Conservation (phyloP, 345 rosid genomes). For the Durio zibethinus region DNA sequence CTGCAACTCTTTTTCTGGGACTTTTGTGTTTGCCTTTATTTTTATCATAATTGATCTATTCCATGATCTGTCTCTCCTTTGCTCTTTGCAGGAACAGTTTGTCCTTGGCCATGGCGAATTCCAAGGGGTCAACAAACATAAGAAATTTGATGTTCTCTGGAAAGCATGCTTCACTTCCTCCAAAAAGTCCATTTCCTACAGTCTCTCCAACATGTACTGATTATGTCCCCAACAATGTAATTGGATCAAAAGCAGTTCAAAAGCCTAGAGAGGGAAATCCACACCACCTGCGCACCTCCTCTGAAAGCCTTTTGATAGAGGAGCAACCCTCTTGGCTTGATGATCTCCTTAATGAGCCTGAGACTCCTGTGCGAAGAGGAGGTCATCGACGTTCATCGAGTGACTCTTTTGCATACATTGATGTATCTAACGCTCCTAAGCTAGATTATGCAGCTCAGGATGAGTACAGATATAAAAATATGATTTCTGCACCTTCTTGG, state of each 20-base stretch:
- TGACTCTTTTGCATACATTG: slow-evolving; percentile 88
- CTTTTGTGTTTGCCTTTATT: background rate
- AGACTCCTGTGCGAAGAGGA: slow-evolving; percentile 80
- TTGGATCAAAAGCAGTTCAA: slow-evolving; percentile 65
- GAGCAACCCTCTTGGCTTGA: slow-evolving; percentile 99
- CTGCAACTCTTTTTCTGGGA: background rate
- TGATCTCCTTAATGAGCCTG: slow-evolving; percentile 97
- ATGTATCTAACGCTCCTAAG: slow-evolving; percentile 54
- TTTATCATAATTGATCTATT: background rate
- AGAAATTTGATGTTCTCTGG: slow-evolving; percentile 67
- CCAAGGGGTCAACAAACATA: slow-evolving; percentile 69
- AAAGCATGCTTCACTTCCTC: slow-evolving; percentile 87
- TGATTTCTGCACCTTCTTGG: slow-evolving; percentile 47
- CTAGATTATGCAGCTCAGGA: slow-evolving; percentile 61
- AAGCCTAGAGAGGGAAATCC: slow-evolving; percentile 57
- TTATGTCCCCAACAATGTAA: slow-evolving; percentile 46
- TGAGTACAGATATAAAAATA: slow-evolving; percentile 46
- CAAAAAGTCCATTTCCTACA: slow-evolving; percentile 82
- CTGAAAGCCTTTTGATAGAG: slow-evolving; percentile 75
- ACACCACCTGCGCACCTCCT: slow-evolving; percentile 87
- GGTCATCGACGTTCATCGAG: slow-evolving; percentile 98
- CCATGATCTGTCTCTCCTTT: slow-evolving; percentile 5
- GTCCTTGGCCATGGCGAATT: slow-evolving; percentile 56
- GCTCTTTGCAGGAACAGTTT: slow-evolving; percentile 32
- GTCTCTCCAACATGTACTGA: slow-evolving; percentile 66